Conservation (phyloP, 257 asterid genomes). For the Nicotiana paniculata region DNA sequence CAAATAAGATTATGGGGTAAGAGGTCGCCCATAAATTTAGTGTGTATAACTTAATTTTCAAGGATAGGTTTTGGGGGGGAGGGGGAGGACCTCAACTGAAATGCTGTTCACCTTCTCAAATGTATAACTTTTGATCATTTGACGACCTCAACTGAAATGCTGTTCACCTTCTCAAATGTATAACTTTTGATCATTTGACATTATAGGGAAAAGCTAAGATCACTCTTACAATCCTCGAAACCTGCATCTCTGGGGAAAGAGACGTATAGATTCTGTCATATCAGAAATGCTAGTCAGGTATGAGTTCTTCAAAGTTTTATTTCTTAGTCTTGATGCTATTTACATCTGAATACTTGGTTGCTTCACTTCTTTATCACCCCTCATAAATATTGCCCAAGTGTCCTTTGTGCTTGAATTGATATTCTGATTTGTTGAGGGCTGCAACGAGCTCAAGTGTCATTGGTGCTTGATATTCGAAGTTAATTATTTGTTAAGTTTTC, state of each 20-base stretch:
- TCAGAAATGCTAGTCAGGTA: slow-evolving; percentile 78
- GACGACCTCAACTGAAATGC: slow-evolving; percentile 3
- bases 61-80: no score
- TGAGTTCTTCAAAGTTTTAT: slow-evolving; percentile 2
- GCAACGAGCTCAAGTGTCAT: background rate
- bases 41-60: no score
- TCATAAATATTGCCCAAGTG: background rate
- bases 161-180: background rate
- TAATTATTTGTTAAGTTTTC: background rate
- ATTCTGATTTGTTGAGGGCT: background rate
- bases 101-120: background rate
- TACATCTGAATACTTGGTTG: slow-evolving; percentile 8
- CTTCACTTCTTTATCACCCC: background rate
- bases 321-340: background rate
- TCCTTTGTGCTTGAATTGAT: background rate
- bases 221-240: slow-evolving; percentile 35
- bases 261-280: slow-evolving; percentile 58
- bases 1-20: no score
- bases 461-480: background rate
- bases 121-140: background rate
- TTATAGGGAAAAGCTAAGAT: slow-evolving; percentile 59
- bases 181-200: slow-evolving; percentile 7
- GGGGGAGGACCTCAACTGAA: no score
- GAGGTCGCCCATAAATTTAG: no score
- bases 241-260: slow-evolving; percentile 32